Evolutionary conservation across 257 asterid species (phyloP), one percentile per base, ranked within the genome.

Genomic region (Marsdenia floribunda): DNA sequence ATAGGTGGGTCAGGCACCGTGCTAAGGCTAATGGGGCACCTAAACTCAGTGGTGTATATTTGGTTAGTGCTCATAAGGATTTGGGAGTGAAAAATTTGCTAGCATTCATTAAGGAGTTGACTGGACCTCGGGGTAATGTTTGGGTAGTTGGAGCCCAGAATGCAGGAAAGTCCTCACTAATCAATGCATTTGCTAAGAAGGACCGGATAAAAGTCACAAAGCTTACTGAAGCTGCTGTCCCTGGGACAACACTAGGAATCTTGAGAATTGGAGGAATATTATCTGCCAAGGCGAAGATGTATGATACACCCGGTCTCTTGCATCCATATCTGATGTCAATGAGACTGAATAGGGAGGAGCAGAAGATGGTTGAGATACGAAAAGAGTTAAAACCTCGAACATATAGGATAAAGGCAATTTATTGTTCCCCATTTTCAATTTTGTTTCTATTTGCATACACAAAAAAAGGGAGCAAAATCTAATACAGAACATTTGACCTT

Each of bases 131-230:
- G 66, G 98, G 98, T 61, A 89, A 94, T 65, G 98, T 92, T 74
- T 94, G 98, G 98, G 95, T 94, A 72, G 85, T 94, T 42, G 97
- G 98, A 80, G 94, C 98, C 72, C 98, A 92, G 81, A 94, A 94
- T 80, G 97, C 96, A 10, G 98, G 98, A 55, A 94, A 89, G 68
- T 94, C 98, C 1, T 92, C 98, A 7, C 76, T 94, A 85, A 94
- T 94, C 73, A 94, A 94, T 78, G 95, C 96, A 15, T 88, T 94
- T 82, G 83, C 96, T 26, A 94, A 85, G 78, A 94, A 94, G 77
- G 95, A 81, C 85, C 90, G 96, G 53, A 89, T 85, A 15, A 92
- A 88, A 81, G 89, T 85, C 37, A 85, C 95, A 13, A 94, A 87
- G 87, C 89, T 92, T 65, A 94, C 97, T 2, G 97, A 94, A 85